Evolutionary conservation across 1,284 basidiomycete species (phyloP), one percentile per base, ranked within the genome.

Genomic region (Boletellus deceptivus): DNA sequence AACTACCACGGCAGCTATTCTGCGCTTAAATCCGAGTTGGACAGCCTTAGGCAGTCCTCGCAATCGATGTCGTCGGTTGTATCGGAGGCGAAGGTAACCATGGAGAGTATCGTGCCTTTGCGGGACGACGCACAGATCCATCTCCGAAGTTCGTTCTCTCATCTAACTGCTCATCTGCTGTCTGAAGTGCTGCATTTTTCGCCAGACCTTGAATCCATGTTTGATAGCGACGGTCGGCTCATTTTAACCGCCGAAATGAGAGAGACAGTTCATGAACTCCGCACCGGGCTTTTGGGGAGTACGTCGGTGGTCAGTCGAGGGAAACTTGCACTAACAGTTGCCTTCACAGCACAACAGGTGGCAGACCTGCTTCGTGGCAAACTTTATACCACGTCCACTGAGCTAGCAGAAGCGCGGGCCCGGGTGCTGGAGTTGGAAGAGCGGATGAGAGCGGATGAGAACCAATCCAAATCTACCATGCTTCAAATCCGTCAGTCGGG

Each of bases 351-450:
- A 4, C 71, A 76, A 53, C 73, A 79, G 53, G 78, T 81, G 31
- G 75, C 71, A 18, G 78, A 80, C 43, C 59, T 80, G 10, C 67
- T 80, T 4, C 73, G 78, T n/a, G 75, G 78, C 53, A 79, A 79
- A 52, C 62, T 80, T 1, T 71, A 77, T 35, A 59, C 69, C 42
- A 70, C 76, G 50, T 70, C 73, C 3, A 64, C 72, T 4, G 72
- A 77, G 47, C 56, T 82, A 0, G 73, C 70, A 8, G 74, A 78
- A 47, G 59, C 73, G 0, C 71, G 71, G 51, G 62, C 63, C 14
- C 71, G 71, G 14, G 59, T 75, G 20, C 57, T 62, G 17, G 75
- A 76, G 37, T 63, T 77, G 3, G 75, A 80, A 60, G 61, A 56
- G 20, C 63, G 63, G 48, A 68, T 67, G 41, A 53, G 36, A 51